phyloP scores from a whole-genome alignment of 1,139 yeast species.

The Hyphopichia buzzinii region DNA sequence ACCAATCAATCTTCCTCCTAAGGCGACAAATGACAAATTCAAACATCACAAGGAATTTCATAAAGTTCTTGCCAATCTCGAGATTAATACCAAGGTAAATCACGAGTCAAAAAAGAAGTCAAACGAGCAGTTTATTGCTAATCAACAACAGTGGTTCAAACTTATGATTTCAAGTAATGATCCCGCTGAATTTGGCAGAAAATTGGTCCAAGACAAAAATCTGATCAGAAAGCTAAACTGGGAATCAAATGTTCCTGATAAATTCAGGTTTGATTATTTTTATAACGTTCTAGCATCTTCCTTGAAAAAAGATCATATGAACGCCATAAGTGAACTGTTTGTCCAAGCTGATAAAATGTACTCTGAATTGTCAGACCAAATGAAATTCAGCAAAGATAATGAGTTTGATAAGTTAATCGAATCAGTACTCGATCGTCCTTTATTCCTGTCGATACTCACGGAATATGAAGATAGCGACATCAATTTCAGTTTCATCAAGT shows the following conservation, averaged over 20 bases:
- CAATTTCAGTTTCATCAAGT: conserved; percentile 11
- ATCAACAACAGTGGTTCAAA: conserved; percentile 30
- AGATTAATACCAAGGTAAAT: conserved; percentile 21
- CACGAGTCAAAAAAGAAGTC: conserved; percentile 21
- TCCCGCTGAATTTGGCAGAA: conserved; percentile 24
- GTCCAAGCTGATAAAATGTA: conserved; percentile 20
- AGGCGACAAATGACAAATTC: conserved; percentile 29
- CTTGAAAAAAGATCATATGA: conserved; percentile 15
- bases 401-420: conserved; percentile 33
- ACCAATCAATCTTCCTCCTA: conserved; percentile 48
- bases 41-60: conserved; percentile 42
- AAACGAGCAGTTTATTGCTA: conserved; percentile 15
- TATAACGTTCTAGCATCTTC: conserved; percentile 21
- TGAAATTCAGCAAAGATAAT: conserved; percentile 29
- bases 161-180: conserved; percentile 16
- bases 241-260: conserved; percentile 36
- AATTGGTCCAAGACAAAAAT: conserved; percentile 28
- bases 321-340: conserved; percentile 17
- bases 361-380: conserved; percentile 23
- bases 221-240: conserved; percentile 35
- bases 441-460: conserved; percentile 24
- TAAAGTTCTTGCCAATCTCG: conserved; percentile 31
- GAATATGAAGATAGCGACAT: conserved; percentile 12
- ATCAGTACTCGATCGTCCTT: conserved; percentile 27
- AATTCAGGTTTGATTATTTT: conserved; percentile 28